phyloP scores from a whole-genome alignment of 306 rosid genomes.

The Cucurbita pepo region DNA sequence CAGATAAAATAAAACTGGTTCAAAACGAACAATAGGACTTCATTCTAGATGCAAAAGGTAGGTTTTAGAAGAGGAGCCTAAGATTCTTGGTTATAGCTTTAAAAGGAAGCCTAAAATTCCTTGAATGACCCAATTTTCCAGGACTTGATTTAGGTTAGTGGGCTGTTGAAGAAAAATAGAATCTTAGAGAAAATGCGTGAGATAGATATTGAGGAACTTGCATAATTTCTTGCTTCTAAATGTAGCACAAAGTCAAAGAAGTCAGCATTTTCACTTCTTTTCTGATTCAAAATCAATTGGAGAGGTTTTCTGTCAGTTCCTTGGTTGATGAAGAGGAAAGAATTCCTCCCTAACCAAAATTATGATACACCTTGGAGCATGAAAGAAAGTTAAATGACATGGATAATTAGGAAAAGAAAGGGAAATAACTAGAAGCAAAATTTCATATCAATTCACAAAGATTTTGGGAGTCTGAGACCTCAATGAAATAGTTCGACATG shows the following conservation, averaged over 20 bases:
- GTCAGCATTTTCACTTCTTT: neutral
- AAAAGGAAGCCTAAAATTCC: neutral
- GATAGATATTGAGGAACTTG: neutral
- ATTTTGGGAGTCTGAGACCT: neutral
- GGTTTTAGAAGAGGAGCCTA: too few relatives aligned
- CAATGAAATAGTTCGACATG: neutral
- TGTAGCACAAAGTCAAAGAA: neutral
- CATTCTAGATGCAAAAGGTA: too few relatives aligned
- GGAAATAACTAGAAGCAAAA: neutral
- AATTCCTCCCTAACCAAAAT: neutral
- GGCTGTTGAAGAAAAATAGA: neutral
- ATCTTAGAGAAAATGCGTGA: neutral
- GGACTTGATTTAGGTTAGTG: neutral
- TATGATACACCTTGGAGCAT: neutral
- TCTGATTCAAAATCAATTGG: neutral
- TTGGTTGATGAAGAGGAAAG: neutral
- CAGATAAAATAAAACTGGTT: neutral
- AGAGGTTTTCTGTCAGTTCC: neutral
- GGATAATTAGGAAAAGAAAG: neutral
- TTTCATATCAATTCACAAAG: neutral
- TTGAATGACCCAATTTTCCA: neutral
- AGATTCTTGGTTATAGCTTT: neutral
- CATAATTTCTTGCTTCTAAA: neutral
- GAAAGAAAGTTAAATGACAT: neutral
- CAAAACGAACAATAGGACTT: too few relatives aligned